Evolutionary conservation across 1,284 basidiomycete genomes (phyloP), one percentile per base, ranked within the genome.

Genomic region (Psilocybe mexicana): DNA sequence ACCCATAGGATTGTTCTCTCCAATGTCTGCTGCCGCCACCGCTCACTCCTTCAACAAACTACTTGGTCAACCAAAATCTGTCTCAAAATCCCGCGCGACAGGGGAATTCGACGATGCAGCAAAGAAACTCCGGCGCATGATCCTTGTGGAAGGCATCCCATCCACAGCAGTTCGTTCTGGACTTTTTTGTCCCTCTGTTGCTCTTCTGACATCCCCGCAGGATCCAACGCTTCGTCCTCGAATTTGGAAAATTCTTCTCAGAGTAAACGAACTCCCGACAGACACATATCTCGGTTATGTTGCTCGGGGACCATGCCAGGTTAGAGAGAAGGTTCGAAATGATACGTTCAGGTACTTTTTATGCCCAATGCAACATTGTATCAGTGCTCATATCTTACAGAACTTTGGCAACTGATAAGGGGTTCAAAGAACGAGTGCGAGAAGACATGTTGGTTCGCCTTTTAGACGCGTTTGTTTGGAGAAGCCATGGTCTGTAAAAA

Each of bases 381-480:
- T 14, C 43, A 18, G 14, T 24, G 44, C 57, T 55, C 45, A 52
- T 55, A 72, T 70, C 33, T 6, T 18, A 24, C 67, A 93, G 96
- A 54, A 99, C 96, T 8, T 76, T 99, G 24, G 94, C 96, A 1
- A 98, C 96, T 0, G 96, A 98, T 72, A 86, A 88, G 62, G 92
- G 92, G 7, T 99, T 98, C 79, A 96, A 96, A 73, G 92, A 94
- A 68, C 87, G 92, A 53, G 96, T 99, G 14, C 86, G 90, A 33
- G 95, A 98, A 73, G 94, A 96, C 65, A 96, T 96, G 92, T 84
- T 98, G n/a, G 90, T 98, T 59, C 85, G 96, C 26, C 75, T 98
- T 12, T 77, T 99, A 26, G 96, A 99, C 69, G 96, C 96, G 0
- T 98, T 98, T 72, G 96, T 97, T 2, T 99, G 96, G 96, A 82